Conservation (phyloP, 2,329 filamentous ascomycete genomes). For the Colletotrichum noveboracense region DNA sequence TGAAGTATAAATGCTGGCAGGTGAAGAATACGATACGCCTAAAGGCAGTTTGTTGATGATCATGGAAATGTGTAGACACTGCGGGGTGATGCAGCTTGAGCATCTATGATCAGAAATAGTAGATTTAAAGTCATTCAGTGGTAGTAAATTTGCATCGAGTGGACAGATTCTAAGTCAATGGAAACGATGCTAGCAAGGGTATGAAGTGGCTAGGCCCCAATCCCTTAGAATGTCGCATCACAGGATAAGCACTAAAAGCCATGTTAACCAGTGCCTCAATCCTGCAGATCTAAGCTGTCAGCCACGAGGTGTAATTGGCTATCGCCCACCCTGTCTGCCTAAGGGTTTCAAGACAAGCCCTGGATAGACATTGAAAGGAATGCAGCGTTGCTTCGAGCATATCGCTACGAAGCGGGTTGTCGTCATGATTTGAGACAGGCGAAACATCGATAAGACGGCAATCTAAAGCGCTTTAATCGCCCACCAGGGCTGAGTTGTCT, state of each 20-base stretch:
- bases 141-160: too few species aligned
- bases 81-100: too few species aligned
- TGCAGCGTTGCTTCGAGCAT: neutral
- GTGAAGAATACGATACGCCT: too few species aligned
- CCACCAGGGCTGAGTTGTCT: neutral
- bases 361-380: neutral
- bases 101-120: too few species aligned
- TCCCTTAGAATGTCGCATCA: neutral
- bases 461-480: neutral
- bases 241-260: neutral
- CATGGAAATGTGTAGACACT: too few species aligned
- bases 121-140: too few species aligned
- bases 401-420: neutral
- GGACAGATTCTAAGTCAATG: neutral
- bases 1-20: too few species aligned
- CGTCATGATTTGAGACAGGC: neutral
- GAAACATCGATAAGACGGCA: neutral
- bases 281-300: neutral
- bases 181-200: neutral
- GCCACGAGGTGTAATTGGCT: neutral
- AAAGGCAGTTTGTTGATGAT: too few species aligned
- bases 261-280: neutral
- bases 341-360: neutral
- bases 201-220: neutral
- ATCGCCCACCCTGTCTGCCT: neutral